Evolutionary conservation across 768 basidiomycete genomes (phyloP), one percentile per base, ranked within the genome.

Genomic region (Calocera viscosa): DNA sequence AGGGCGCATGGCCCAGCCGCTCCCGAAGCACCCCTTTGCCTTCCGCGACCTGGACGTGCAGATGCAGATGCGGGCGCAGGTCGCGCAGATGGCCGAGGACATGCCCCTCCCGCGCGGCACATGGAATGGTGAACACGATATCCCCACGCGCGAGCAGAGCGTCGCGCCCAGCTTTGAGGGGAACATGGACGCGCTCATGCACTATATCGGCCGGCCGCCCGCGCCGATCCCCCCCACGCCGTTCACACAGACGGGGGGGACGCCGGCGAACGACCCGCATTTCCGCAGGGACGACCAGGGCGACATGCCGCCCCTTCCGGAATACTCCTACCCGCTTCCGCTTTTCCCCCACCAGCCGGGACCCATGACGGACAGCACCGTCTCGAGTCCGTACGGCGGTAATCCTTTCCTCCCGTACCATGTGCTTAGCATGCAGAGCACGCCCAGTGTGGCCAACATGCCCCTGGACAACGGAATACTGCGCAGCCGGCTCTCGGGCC

Each of bases 201-300:
- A 40, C 33, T 66, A 60, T 22, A 63, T 39, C 43, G 34, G 66
- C 35, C 68, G 68, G 2, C 68, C 68, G 7, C 53, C 49, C n/a
- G 68, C 68, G 3, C 68, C 68, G 28, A 67, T 69, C 26, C 68
- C 68, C n/a, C 66, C 68, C 2, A 69, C 68, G 26, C 68, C 68
- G n/a, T 66, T 67, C 22, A 67, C 68, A 0, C 33, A 39, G 32
- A 47, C 65, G 16, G 53, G 47, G 7, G 60, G 64, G 12, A 49
- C 40, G 12, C 49, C 40, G 11, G 28, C n/a, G 16, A 40, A 41
- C 43, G 38, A 41, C 40, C 22, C 22, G 35, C 47, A 60, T 35
- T 8, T 63, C 39, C 63, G 30, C 16, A 1, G 41, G 41, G n/a
- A 64, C 19, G 60, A 64, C 22, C 28, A 41, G 32, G 33, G 47